Percentiles rank a stretch among this genome's conserved stretches.
These are phyloP conservation scores for Sequoiadendron giganteum DNA, from an alignment of 75 land plant genomes.

Conservation along the genomic window DNA sequence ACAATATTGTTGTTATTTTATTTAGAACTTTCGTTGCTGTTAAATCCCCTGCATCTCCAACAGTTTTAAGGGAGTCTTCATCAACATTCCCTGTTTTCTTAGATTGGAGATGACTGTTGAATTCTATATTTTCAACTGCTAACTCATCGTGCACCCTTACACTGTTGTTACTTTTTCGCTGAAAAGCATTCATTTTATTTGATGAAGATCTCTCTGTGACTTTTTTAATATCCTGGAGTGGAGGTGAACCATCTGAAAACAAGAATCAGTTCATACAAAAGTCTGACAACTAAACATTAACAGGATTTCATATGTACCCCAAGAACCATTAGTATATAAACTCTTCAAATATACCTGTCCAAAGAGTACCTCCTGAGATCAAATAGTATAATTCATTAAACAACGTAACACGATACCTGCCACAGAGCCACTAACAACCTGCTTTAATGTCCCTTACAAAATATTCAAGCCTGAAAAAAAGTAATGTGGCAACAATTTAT, in stretches of 20 bases:
- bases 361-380: constrained; percentile 81
- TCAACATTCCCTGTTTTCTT: background rate
- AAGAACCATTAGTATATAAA: background rate
- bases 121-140: background rate
- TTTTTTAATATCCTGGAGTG: constrained; percentile 35
- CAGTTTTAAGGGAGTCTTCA: background rate
- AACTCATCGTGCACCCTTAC: background rate
- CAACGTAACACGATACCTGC: constrained; percentile 78
- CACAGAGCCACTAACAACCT: background rate
- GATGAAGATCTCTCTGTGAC: constrained; percentile 45
- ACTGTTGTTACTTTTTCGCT: background rate
- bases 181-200: background rate
- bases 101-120: background rate
- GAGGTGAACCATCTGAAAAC: constrained; percentile 63
- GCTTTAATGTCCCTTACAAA: background rate
- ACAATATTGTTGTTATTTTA: constrained; percentile 53
- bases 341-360: constrained; percentile 64
- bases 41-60: constrained; percentile 5
- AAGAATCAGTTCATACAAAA: background rate
- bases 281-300: no score
- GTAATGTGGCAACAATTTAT: background rate
- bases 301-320: background rate
- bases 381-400: constrained; percentile 90
- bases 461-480: background rate
- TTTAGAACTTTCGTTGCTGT: constrained; percentile 54